These are phyloP conservation scores for Neurospora pannonica DNA, from an alignment of 495 filamentous ascomycete species.

Conservation along the genomic window DNA sequence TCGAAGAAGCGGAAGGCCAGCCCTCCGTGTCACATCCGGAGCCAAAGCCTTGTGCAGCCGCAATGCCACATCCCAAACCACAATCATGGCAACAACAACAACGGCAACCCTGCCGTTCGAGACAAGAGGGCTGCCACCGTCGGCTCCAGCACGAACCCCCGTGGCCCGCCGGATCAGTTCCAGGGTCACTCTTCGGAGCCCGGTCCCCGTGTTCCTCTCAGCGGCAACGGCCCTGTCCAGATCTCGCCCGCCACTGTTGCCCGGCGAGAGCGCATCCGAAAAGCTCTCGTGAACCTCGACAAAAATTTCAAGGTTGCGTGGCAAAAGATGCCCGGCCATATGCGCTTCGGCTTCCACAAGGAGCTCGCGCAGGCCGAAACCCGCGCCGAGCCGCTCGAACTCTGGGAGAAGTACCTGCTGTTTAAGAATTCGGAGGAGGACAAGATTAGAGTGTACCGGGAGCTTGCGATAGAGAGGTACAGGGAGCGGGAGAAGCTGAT, in stretches of 20 bases:
- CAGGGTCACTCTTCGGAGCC: not conserved
- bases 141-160: not conserved
- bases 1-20: not conserved
- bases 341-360: not conserved
- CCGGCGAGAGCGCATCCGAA: not conserved
- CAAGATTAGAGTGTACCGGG: not conserved
- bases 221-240: not conserved
- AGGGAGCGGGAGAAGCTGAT: not conserved
- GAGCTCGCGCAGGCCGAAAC: not conserved
- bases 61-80: not conserved
- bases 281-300: not conserved
- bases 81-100: not conserved
- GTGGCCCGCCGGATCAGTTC: not conserved
- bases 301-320: not conserved
- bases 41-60: not conserved
- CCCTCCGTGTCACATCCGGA: not conserved
- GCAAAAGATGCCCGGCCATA: not conserved
- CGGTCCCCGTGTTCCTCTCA: not conserved
- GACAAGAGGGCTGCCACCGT: not conserved
- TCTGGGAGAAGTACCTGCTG: not conserved
- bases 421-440: not conserved
- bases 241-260: not conserved
- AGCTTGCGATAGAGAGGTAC: not conserved
- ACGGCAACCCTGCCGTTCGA: not conserved
- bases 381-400: not conserved